phyloP scores from a whole-genome alignment of 495 filamentous ascomycete genomes.

The Wilcoxina mikolae region DNA sequence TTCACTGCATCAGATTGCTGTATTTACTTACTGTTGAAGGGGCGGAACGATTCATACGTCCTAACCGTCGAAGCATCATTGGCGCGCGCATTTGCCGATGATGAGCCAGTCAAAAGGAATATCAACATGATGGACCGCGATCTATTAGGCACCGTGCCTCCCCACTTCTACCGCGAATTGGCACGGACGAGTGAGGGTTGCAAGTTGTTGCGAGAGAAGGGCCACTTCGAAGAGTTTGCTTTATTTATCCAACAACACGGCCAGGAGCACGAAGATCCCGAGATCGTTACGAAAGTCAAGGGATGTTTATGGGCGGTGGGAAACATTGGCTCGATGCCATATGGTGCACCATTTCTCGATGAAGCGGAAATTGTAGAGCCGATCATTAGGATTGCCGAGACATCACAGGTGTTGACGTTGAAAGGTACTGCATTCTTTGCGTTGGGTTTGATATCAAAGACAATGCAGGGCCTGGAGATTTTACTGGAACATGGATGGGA shows the following conservation, averaged over 20 bases:
- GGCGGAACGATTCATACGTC: conserved; percentile 89
- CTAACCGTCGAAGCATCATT: conserved; percentile 86
- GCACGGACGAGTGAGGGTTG: conserved; percentile 87
- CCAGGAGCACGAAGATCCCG: conserved; percentile 67
- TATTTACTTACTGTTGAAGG: conserved; percentile 31
- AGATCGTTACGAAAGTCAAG: conserved; percentile 85
- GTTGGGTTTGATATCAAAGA: conserved; percentile 79
- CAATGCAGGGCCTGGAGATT: conserved; percentile 81
- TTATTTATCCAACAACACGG: conserved; percentile 71
- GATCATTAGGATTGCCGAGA: conserved; percentile 74
- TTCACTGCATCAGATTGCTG: not conserved
- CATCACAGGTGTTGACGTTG: conserved; percentile 74
- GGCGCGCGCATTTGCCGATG: conserved; percentile 68
- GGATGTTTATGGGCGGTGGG: conserved; percentile 96
- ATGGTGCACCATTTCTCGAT: conserved; percentile 85
- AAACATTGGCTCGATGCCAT: conserved; percentile 95
- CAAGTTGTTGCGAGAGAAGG: conserved; percentile 73
- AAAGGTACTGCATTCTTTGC: conserved; percentile 95
- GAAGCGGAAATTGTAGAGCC: conserved; percentile 68
- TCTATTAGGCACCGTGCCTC: conserved; percentile 59
- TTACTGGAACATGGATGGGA: conserved; percentile 80
- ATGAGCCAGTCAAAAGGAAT: conserved; percentile 34
- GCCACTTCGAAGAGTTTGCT: conserved; percentile 88
- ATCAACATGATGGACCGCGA: conserved; percentile 38
- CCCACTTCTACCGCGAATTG: conserved; percentile 93